phyloP scores from a whole-genome alignment of 306 rosid genomes.

The Canavalia gladiata region DNA sequence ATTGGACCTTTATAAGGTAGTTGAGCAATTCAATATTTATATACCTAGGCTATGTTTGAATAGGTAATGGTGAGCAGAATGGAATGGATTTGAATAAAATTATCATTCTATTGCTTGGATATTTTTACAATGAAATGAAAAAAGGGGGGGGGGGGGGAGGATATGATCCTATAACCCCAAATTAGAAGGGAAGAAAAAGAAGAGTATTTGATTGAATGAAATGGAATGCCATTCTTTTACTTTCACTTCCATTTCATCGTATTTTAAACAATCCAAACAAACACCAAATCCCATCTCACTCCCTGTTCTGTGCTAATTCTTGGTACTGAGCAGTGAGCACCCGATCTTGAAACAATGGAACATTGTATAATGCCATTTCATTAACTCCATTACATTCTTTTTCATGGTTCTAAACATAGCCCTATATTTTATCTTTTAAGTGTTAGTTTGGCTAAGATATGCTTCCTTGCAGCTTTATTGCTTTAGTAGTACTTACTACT shows the following conservation, averaged over 20 bases:
- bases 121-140: not conserved
- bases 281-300: too few species aligned
- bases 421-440: not conserved
- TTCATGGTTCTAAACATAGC: not conserved
- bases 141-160: not conserved
- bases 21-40: slow-evolving; percentile 16
- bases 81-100: not conserved
- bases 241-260: slow-evolving; percentile 3
- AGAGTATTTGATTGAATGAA: not conserved
- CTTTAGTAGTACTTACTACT: not conserved
- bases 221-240: not conserved
- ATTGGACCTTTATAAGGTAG: not conserved
- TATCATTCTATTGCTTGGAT: not conserved
- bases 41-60: not conserved
- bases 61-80: not conserved
- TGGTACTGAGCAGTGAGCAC: too few species aligned
- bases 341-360: not conserved
- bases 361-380: not conserved
- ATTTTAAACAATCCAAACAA: not conserved
- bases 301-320: too few species aligned
- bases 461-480: not conserved
- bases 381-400: not conserved
- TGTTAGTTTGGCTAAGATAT: slow-evolving; percentile 7
- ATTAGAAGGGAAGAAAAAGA: not conserved
- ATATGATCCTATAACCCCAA: not conserved